Evolutionary conservation across 805 yeast species (phyloP), one percentile per base, ranked within the genome.

Genomic region (Kuraishia capsulata): DNA sequence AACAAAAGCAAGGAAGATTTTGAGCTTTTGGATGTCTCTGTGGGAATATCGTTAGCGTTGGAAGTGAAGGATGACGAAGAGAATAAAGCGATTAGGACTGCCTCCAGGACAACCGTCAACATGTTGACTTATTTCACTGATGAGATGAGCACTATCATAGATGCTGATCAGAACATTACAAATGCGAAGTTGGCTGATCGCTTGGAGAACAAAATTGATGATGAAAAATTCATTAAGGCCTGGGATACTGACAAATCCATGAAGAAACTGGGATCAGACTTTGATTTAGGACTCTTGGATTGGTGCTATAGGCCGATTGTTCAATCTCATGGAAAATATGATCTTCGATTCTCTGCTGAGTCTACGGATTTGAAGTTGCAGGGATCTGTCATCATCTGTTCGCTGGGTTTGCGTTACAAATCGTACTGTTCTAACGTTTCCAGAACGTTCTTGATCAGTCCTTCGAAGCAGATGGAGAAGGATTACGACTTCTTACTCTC

Each of bases 251-350:
- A 62, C 39, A 76, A 75, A 29, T 38, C 53, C 18, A 54, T 75
- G 50, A 75, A 78, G 50, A 71, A 73, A 46, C 55, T 76, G 35
- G 80, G 82, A 34, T 64, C 72, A 25, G 90, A 82, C 39, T 81
- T 88, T 44, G 95, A 87, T 51, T 65, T 81, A 4, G 77, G 75
- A 44, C 73, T 77, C 45, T 62, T 90, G 17, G 97, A 90, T 56
- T 90, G 97, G 96, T 84, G 95, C 47, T 87, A 85, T 58, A 77
- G 88, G 39, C 97, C 97, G 21, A 84, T 88, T 38, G 72, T 88
- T 38, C 95, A 87, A 62, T 81, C 94, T 48, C 95, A 95, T 39
- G 87, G 86, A 26, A 76, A 78, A 39, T 89, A 78, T 53, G 95
- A 88, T 57, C 66, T 89, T 52, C 79, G 73, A 50, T 89, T 94